A percentile compares a stretch with the other conserved stretches of the same genome.
These are phyloP conservation scores for Ophiocytium majus DNA, from an alignment of 352 stramenopile species.

Conservation along the genomic window DNA sequence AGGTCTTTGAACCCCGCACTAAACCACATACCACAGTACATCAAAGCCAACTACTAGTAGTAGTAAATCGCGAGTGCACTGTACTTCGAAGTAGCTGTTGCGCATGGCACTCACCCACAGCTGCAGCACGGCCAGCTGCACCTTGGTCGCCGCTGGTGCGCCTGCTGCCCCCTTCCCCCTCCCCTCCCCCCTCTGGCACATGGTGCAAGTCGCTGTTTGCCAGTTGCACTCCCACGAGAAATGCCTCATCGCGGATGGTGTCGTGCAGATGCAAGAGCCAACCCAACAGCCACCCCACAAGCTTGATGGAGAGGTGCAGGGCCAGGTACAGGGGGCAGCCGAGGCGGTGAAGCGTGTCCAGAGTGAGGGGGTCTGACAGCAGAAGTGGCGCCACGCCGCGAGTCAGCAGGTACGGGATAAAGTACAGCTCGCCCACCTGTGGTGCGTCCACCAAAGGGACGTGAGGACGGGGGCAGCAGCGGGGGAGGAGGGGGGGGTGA, in stretches of 20 bases:
- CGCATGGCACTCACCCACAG: too few relatives aligned
- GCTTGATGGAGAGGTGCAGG: neutral
- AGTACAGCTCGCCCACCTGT: constrained; percentile 11
- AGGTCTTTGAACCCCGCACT: too few relatives aligned
- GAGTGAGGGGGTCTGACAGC: neutral
- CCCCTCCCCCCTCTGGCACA: neutral
- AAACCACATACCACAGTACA: too few relatives aligned
- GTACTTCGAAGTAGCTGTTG: too few relatives aligned
- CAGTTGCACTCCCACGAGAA: neutral
- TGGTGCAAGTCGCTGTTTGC: constrained; percentile 12
- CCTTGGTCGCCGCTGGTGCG: too few relatives aligned
- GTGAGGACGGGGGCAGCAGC: neutral
- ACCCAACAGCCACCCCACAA: neutral
- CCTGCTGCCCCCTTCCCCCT: too few relatives aligned
- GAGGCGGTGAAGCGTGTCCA: constrained; percentile 4
- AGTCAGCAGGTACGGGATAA: constrained; percentile 13
- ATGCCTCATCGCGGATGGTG: neutral
- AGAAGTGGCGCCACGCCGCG: neutral
- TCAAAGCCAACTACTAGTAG: too few relatives aligned
- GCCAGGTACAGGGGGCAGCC: constrained; percentile 1
- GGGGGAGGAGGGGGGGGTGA: neutral
- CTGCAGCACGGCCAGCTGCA: too few relatives aligned
- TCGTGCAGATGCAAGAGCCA: constrained; percentile 2
- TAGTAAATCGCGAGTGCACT: too few relatives aligned
- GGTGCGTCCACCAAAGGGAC: neutral